Evolutionary conservation across 2,329 filamentous ascomycete species (phyloP), one percentile per base, ranked within the genome.

Genomic region (Penicillium aurantiogriseum): DNA sequence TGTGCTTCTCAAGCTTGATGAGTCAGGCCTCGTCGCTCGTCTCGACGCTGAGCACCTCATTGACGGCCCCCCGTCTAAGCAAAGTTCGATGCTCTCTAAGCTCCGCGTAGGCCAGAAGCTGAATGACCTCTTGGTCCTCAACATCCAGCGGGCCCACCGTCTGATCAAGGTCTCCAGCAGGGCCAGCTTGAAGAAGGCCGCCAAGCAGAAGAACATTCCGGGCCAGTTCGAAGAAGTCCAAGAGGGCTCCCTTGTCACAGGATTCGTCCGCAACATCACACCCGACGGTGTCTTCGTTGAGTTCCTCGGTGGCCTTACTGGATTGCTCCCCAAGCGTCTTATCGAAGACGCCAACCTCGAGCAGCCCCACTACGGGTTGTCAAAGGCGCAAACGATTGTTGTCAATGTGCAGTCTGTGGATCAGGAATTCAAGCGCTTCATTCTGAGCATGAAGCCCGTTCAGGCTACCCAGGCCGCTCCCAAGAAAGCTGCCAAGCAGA

Each of bases 191-290:
- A 80, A 96, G 57, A 85, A 89, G 66, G 91, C 89, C 51, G 83
- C 87, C 49, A 88, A 89, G 71, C 81, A 88, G 21, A 84, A 85
- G n/a, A 85, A 82, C 52, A 81, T 97, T 13, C 80, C 95, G n/a
- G 82, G 81, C 19, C 83, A 77, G 43, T 88, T 94, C 54, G 86
- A 89, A 23, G 85, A 93, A 63, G 82, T 91, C 21, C 83, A 86
- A 62, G 82, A 88, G 62, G 89, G 89, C 31, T 81, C 84, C 35
- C 77, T 85, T 25, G 83, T 91, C 8, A 83, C 86, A 57, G 93
- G 92, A 6, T 96, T 93, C 67, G 86, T 99, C 27, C 87, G 88
- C 58, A 95, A 94, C 67, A 88, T 96, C 51, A 92, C 91, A 0
- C 78, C 85, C 2, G 90, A 88, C 9, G 91, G 90, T 43, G 81